Conservation (phyloP, 768 basidiomycete species). For the Termitomyces sp. region DNA sequence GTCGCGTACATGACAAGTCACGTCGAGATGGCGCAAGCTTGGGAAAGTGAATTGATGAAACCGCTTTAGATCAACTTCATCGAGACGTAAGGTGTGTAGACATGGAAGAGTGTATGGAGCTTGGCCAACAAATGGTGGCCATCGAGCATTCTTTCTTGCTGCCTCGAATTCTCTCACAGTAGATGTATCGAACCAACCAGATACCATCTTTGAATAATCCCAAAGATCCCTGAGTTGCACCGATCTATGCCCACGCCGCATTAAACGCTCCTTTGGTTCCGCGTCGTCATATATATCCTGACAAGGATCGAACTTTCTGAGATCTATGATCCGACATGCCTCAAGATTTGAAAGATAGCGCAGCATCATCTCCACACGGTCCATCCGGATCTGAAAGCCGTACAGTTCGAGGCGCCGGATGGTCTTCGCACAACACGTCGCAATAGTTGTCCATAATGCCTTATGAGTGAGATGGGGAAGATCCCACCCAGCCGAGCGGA, state of each 20-base stretch:
- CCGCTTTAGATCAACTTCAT: neutral
- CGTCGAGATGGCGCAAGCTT: neutral
- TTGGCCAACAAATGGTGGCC: neutral
- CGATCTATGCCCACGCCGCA: neutral
- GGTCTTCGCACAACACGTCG: neutral
- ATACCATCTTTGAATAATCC: neutral
- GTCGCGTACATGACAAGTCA: neutral
- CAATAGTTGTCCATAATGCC: neutral
- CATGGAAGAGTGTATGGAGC: neutral
- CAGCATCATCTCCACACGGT: neutral
- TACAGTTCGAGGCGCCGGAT: neutral
- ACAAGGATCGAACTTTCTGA: neutral
- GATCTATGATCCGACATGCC: neutral
- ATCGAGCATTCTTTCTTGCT: neutral
- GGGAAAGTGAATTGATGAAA: neutral
- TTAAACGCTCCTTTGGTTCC: neutral
- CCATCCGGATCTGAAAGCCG: neutral
- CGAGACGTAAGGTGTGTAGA: neutral
- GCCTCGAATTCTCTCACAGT: neutral
- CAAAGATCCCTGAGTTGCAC: neutral
- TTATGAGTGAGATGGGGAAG: neutral
- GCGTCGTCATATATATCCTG: neutral
- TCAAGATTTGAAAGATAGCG: neutral
- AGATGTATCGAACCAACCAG: neutral
- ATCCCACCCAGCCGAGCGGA: accelerated